Conservation (phyloP, 1,139 yeast genomes). For the Suhomyces terraborum region DNA sequence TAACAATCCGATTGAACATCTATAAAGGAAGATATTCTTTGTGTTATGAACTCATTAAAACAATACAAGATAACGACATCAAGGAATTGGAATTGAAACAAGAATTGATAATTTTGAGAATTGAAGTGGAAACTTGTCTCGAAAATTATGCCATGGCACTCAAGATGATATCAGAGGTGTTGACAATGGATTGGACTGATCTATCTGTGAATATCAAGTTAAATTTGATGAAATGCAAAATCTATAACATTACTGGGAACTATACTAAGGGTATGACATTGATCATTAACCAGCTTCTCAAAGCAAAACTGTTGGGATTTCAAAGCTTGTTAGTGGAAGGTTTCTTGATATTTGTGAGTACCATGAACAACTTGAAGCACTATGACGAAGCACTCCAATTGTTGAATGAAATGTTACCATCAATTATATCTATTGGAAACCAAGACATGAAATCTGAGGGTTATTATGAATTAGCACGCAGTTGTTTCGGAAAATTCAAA, state of each 20-base stretch:
- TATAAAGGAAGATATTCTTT: slow-evolving; percentile 36
- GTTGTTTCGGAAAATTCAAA: slow-evolving; percentile 26
- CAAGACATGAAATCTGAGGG: slow-evolving; percentile 38
- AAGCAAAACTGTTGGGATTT: slow-evolving; percentile 45
- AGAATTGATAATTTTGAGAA: slow-evolving; percentile 30
- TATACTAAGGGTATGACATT: slow-evolving; percentile 46
- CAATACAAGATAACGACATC: slow-evolving; percentile 27
- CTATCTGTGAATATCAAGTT: slow-evolving; percentile 44
- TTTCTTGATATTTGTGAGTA: slow-evolving; percentile 37
- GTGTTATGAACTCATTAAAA: slow-evolving; percentile 26
- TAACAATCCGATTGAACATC: slow-evolving; percentile 39
- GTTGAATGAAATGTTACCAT: slow-evolving; percentile 41
- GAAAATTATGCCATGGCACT: slow-evolving; percentile 41
- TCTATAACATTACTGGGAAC: slow-evolving; percentile 39
- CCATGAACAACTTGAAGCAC: slow-evolving; percentile 38
- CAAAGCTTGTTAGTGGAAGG: slow-evolving; percentile 43
- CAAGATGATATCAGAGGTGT: slow-evolving; percentile 30
- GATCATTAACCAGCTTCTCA: slow-evolving; percentile 46
- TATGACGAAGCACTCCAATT: slow-evolving; percentile 40
- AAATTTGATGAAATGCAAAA: slow-evolving; percentile 45
- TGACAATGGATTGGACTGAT: slow-evolving; percentile 31
- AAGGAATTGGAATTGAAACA: slow-evolving; percentile 35
- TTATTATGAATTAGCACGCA: slow-evolving; percentile 39
- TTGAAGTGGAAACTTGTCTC: slow-evolving; percentile 22
- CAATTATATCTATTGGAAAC: slow-evolving; percentile 37